These are phyloP conservation scores for Trichoderma gamsii DNA, from an alignment of 495 filamentous ascomycete species.

Conservation along the genomic window DNA sequence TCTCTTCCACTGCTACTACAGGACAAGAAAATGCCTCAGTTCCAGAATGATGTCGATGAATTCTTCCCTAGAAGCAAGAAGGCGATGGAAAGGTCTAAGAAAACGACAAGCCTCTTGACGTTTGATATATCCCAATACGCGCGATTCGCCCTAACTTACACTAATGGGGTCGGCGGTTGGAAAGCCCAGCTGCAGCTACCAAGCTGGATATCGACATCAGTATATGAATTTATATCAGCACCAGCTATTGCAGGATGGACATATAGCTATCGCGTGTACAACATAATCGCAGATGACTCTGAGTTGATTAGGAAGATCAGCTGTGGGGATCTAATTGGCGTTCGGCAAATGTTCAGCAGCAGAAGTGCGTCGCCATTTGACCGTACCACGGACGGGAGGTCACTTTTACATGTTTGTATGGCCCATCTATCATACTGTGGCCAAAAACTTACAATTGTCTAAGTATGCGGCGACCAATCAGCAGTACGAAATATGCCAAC, in stretches of 20 bases:
- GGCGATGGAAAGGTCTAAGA: background rate
- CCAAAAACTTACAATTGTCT: background rate
- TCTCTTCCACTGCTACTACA: background rate
- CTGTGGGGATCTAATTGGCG: background rate
- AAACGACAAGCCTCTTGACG: background rate
- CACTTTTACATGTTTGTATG: constrained; percentile 5
- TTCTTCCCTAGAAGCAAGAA: background rate
- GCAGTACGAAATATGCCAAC: constrained; percentile 1
- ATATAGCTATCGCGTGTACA: constrained; percentile 4
- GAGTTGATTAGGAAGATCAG: background rate
- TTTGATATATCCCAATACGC: background rate
- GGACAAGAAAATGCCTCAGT: background rate
- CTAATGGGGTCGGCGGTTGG: background rate
- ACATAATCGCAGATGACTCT: background rate
- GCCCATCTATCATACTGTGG: background rate
- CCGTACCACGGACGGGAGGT: background rate
- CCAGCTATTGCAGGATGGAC: background rate
- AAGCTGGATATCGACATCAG: background rate
- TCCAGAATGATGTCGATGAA: background rate
- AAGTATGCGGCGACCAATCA: background rate
- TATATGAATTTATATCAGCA: background rate
- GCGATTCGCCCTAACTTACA: background rate
- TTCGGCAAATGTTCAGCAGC: background rate
- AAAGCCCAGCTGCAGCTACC: background rate
- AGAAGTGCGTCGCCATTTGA: background rate